phyloP scores from a whole-genome alignment of 805 yeast genomes.

The Cyberlindnera mrakii region DNA sequence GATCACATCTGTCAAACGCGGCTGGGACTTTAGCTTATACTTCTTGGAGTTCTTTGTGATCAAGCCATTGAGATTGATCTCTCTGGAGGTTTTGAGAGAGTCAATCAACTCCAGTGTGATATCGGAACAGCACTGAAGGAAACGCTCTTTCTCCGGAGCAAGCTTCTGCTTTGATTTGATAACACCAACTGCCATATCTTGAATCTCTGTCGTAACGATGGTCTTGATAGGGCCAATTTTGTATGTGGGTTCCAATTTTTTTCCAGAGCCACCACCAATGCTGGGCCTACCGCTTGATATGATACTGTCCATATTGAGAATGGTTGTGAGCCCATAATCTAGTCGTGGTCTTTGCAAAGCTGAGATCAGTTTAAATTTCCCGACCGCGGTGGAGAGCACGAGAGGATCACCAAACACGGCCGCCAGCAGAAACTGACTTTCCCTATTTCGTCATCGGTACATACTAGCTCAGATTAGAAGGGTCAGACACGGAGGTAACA shows the following conservation, averaged over 20 bases:
- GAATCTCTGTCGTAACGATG: background rate
- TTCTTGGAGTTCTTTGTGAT: conserved; percentile 82
- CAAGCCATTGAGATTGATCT: conserved; percentile 84
- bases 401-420: no score
- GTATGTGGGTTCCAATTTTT: no score
- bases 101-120: conserved; percentile 80
- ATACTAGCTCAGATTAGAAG: no score
- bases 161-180: conserved; percentile 50
- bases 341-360: no score
- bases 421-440: no score
- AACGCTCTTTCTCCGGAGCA: conserved; percentile 90
- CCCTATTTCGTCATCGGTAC: no score
- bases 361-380: no score
- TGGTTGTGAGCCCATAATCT: background rate
- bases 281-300: background rate
- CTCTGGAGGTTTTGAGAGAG: conserved; percentile 65
- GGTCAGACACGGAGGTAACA: no score
- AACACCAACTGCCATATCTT: conserved; percentile 25
- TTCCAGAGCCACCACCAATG: background rate
- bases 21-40: conserved; percentile 87
- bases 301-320: background rate
- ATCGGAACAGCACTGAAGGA: conserved; percentile 88
- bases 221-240: no score
- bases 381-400: no score
- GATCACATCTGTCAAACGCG: conserved; percentile 90